Evolutionary conservation across 1,284 basidiomycete genomes (phyloP).

Genomic region (Melampsora larici-populina): DNA sequence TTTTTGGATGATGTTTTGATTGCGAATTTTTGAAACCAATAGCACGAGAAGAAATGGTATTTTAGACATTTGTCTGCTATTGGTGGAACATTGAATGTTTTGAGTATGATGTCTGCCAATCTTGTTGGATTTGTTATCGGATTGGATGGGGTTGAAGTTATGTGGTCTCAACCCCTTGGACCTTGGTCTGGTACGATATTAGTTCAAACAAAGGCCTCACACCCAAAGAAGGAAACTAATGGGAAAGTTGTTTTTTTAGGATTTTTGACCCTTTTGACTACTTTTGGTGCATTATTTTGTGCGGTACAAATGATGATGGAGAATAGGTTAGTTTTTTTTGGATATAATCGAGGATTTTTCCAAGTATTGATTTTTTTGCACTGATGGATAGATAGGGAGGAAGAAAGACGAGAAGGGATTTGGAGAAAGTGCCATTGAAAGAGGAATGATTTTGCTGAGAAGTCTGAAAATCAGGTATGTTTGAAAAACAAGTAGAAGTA

Average conservation of each 20-base stretch:
- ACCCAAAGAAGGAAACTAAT: not conserved
- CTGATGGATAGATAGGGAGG: constrained; percentile 54
- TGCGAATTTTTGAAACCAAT: not conserved
- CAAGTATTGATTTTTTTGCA: not conserved
- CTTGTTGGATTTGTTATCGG: constrained; percentile 94
- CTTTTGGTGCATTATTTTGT: constrained; percentile 15
- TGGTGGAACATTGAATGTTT: constrained; percentile 78
- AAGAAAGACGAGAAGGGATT: constrained; percentile 64
- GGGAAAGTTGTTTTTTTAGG: not conserved
- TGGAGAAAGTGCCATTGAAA: constrained; percentile 59
- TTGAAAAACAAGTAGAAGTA: too few relatives aligned
- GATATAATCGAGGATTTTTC: not conserved
- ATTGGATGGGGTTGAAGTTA: constrained; percentile 71
- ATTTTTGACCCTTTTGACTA: not conserved
- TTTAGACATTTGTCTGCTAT: constrained; percentile 80
- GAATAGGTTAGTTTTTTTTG: constrained; percentile 60
- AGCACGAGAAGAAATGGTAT: constrained; percentile 72
- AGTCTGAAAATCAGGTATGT: too few relatives aligned
- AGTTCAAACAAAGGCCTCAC: not conserved
- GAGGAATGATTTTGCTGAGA: not conserved
- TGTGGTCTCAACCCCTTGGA: constrained; percentile 66
- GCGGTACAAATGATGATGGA: constrained; percentile 90
- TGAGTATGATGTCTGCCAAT: constrained; percentile 91
- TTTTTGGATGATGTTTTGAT: not conserved
- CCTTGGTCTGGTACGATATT: constrained; percentile 63